Evolutionary conservation across 1,284 basidiomycete genomes (phyloP).

Genomic region (Kwoniella shivajii): DNA sequence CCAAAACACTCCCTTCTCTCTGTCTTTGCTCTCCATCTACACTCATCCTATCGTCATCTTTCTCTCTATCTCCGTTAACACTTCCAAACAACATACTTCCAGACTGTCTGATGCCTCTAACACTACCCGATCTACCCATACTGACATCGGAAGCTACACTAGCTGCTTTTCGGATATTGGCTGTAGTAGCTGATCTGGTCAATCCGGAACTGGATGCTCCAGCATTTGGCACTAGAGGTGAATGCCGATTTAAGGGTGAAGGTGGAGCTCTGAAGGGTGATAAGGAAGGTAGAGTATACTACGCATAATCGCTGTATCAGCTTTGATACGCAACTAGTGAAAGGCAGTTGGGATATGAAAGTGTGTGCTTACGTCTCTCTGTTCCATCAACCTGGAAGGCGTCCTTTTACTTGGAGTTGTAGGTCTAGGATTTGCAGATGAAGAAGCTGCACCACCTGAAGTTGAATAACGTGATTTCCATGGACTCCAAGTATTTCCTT

Average conservation of each 20-base stretch:
- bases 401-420: conserved; percentile 11
- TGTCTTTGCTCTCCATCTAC: conserved; percentile 27
- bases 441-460: conserved; percentile 13
- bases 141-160: conserved; percentile 36
- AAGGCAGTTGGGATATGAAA: too few relatives aligned
- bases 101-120: conserved; percentile 13
- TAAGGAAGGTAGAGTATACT: conserved; percentile 28
- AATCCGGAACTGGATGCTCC: conserved; percentile 13
- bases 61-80: conserved; percentile 14
- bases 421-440: conserved; percentile 11
- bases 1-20: conserved; percentile 32
- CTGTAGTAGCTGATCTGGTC: conserved; percentile 37
- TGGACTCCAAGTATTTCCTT: conserved; percentile 37
- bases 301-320: neutral
- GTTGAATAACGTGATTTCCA: conserved; percentile 33
- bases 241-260: conserved; percentile 21
- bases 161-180: conserved; percentile 28
- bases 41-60: conserved; percentile 36
- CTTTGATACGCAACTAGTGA: too few relatives aligned
- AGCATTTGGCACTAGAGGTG: conserved; percentile 4
- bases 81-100: conserved; percentile 21
- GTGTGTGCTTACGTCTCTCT: conserved; percentile 27
- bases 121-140: conserved; percentile 21
- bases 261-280: conserved; percentile 38
- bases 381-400: conserved; percentile 1